Conservation (phyloP, 179 eudicot genomes). For the Silene coronaria region DNA sequence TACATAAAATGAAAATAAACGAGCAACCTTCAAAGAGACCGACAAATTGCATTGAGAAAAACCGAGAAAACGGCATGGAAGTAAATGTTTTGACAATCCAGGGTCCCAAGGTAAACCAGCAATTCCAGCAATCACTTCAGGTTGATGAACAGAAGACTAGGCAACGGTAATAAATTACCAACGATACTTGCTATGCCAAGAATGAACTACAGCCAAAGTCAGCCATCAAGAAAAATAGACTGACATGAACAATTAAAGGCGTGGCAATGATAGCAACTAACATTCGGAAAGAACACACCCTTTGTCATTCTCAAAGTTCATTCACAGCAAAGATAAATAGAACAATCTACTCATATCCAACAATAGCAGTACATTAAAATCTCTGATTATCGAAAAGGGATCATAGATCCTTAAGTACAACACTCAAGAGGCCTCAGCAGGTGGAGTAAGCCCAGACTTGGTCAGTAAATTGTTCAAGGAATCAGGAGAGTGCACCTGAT, state of each 20-base stretch:
- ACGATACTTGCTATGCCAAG: neutral
- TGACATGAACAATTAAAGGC: no score
- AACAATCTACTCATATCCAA: slow-evolving; percentile 14
- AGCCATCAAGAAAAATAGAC: neutral
- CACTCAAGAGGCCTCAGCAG: slow-evolving; percentile 59
- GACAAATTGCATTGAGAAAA: neutral
- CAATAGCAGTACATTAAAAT: slow-evolving; percentile 11
- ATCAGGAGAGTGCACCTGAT: slow-evolving; percentile 76
- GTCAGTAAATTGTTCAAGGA: slow-evolving; percentile 60
- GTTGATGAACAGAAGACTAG: no score
- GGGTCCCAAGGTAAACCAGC: no score
- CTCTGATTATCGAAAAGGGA: neutral
- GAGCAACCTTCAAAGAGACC: neutral
- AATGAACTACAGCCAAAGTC: neutral
- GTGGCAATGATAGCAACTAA: no score
- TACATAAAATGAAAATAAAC: neutral
- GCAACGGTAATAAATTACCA: neutral
- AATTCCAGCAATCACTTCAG: no score
- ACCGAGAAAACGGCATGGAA: neutral
- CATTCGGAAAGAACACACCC: no score
- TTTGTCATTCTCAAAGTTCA: neutral
- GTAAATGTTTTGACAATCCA: neutral
- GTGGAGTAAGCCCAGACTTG: slow-evolving; percentile 69
- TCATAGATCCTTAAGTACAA: neutral
- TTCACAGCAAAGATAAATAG: neutral